These are phyloP conservation scores for Pharus latifolius DNA, from an alignment of 176 grass and related monocot genomes.

Conservation along the genomic window DNA sequence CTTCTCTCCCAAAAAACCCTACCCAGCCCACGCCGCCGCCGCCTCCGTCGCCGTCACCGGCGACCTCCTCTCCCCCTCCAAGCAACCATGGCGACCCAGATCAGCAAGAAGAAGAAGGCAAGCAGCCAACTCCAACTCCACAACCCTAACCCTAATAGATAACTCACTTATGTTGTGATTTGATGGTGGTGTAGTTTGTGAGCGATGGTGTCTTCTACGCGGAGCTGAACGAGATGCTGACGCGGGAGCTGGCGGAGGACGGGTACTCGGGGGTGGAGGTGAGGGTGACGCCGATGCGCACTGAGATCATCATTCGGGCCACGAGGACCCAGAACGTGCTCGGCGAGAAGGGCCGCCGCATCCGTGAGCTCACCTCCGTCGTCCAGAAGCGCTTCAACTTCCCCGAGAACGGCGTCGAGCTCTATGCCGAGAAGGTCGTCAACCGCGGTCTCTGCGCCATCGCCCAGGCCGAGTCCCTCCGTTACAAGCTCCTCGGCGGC, in stretches of 20 bases:
- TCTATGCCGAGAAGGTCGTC: constrained; percentile 72
- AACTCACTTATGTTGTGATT: background rate
- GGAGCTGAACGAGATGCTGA: constrained; percentile 73
- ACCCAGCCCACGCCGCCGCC: background rate
- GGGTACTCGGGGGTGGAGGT: constrained; percentile 78
- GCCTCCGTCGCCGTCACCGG: constrained; percentile 10
- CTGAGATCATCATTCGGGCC: constrained; percentile 76
- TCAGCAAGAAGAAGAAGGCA: constrained; percentile 97
- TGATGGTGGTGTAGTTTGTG: constrained; percentile 39
- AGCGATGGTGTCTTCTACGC: constrained; percentile 79
- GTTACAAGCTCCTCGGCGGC: constrained; percentile 79
- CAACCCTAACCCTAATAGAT: background rate
- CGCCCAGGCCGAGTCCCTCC: constrained; percentile 70
- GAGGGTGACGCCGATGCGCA: constrained; percentile 70
- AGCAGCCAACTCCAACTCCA: background rate
- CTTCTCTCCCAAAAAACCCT: constrained; percentile 18
- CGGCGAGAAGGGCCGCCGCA: constrained; percentile 68
- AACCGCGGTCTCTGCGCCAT: constrained; percentile 78
- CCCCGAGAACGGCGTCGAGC: constrained; percentile 65
- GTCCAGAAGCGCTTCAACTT: constrained; percentile 84
- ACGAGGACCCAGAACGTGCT: constrained; percentile 83
- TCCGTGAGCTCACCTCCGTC: constrained; percentile 71
- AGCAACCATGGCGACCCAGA: constrained; percentile 63
- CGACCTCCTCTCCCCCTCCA: constrained; percentile 4
- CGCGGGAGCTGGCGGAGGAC: constrained; percentile 65